These are phyloP conservation scores for Kwoniella mangroviensis DNA, from an alignment of 768 basidiomycete species.

Conservation along the genomic window DNA sequence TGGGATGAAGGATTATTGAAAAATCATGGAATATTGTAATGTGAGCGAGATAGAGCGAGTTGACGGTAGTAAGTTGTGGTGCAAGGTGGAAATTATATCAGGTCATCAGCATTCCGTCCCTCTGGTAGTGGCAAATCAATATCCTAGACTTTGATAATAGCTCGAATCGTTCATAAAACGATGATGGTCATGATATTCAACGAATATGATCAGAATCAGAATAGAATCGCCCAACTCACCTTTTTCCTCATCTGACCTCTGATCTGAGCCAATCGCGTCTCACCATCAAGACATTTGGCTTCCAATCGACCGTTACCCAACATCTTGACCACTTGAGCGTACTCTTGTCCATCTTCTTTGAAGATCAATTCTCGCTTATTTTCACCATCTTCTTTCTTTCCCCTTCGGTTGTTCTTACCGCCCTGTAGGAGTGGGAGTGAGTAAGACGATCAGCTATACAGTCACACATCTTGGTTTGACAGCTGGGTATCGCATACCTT, in stretches of 20 bases:
- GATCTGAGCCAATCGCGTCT: constrained; percentile 96
- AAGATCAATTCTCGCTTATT: constrained; percentile 99
- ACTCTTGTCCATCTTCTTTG: constrained; percentile 98
- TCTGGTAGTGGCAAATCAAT: too few species aligned
- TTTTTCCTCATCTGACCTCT: constrained; percentile 99
- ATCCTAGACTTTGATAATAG: too few species aligned
- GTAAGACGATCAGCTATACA: constrained; percentile 1
- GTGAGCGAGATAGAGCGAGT: neutral
- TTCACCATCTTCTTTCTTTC: constrained; percentile 99
- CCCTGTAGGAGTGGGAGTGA: constrained; percentile 66
- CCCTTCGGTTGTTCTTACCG: constrained; percentile 95
- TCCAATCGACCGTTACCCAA: constrained; percentile 95
- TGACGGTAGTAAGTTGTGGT: neutral
- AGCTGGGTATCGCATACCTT: constrained; percentile 12
- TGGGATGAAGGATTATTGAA: neutral
- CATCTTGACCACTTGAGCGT: constrained; percentile 98
- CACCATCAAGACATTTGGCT: constrained; percentile 96
- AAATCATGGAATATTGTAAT: neutral
- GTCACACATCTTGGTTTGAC: too few species aligned
- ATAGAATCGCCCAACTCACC: constrained; percentile 70
- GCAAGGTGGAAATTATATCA: neutral
- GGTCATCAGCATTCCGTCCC: too few species aligned
- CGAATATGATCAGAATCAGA: too few species aligned
- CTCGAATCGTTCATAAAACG: too few species aligned
- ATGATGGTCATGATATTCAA: too few species aligned